Evolutionary conservation across 179 eudicot genomes (phyloP).

Genomic region (Heliamphora ciliata): DNA sequence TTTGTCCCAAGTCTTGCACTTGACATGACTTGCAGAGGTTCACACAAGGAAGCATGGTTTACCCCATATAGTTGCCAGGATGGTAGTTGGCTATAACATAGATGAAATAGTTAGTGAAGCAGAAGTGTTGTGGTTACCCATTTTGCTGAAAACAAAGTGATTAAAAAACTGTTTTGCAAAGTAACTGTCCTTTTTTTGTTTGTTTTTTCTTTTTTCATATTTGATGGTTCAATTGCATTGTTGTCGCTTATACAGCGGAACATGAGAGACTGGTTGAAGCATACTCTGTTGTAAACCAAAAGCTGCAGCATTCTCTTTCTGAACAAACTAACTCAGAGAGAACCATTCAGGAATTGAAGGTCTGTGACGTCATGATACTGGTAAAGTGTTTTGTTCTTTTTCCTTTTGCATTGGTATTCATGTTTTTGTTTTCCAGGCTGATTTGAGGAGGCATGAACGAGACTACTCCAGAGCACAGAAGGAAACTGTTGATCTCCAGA

Average conservation of each 20-base stretch:
- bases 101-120: neutral
- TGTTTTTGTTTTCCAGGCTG: conserved; percentile 39
- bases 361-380: conserved; percentile 14
- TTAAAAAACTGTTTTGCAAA: too few species aligned
- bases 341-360: conserved; percentile 64
- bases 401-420: neutral
- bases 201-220: neutral
- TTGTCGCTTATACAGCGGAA: conserved; percentile 40
- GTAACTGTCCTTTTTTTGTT: neutral
- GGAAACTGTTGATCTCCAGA: conserved; percentile 82
- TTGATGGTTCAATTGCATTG: neutral
- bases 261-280: conserved; percentile 86
- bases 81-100: neutral
- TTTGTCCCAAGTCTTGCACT: neutral
- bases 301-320: conserved; percentile 67
- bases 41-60: neutral
- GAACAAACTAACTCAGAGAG: conserved; percentile 55
- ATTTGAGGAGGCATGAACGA: conserved; percentile 68
- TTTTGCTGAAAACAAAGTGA: neutral
- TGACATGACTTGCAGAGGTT: neutral
- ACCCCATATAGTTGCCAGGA: neutral
- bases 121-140: neutral
- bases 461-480: conserved; percentile 55
- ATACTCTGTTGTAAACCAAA: conserved; percentile 62
- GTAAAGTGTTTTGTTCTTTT: neutral